Base-by-base conservation (phyloP, 345 rosid species). In the Melaleuca quinquenervia region DNA sequence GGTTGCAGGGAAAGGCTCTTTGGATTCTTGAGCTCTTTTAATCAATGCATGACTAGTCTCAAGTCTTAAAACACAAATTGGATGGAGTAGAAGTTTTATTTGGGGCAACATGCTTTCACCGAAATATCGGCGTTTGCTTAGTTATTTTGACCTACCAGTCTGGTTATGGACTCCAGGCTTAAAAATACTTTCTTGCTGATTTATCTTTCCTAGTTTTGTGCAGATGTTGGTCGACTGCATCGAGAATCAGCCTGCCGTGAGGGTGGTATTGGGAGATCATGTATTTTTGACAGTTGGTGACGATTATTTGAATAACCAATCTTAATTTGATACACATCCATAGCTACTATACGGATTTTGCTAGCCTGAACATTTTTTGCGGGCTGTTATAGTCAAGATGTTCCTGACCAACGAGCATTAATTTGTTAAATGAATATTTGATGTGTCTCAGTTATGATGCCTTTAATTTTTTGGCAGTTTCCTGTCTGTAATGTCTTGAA, bases 221-320 rank as follows among this genome's bases (percentile, higher is more conserved):
- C 94, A 95, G 98, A 89, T 95, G 29, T 84, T 75, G 53, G 92
- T 95, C 14, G 87, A 87, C 86, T 90, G 91, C 92, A 87, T 96
- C 10, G 98, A 94, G 51, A 91, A 92, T 27, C 87, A 88, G 86
- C 97, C 98, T 49, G 74, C 87, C 2, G 92, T 88, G 74, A 91
- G 87, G 41, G 87, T 96, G 85, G 88, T 64, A 24, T 88, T 93
- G 21, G 99, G 95, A 82, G 88, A 93, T 58, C 97, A 95, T 52
- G 86, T 95, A 3, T 93, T 92, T 87, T 89, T 97, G 87, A 90
- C 92, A 0, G 92, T 88, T 3, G 94, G 96, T 2, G 96, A 97
- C 55, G 88, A 89, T 82, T 86, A 84, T 50, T 87, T 84, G 85
- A 89, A 88, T 56, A 64, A 86, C 27, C 87, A 82, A 83, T 50